A percentile compares a stretch with the other conserved stretches of the same genome.
These are phyloP conservation scores for Suillus sp. DNA, from an alignment of 768 basidiomycete genomes.

Conservation along the genomic window DNA sequence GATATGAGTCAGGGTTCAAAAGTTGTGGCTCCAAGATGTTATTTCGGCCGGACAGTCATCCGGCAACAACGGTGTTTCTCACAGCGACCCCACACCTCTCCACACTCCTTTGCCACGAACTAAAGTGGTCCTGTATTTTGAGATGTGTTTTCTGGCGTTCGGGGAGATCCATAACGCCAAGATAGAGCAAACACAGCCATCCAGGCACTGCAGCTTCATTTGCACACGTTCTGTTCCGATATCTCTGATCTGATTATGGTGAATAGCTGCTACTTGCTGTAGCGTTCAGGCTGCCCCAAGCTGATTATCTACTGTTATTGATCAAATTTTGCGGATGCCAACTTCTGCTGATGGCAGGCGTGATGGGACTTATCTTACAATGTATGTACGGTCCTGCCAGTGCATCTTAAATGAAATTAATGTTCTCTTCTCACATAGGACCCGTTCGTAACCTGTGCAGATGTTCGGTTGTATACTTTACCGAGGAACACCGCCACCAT, in stretches of 20 bases:
- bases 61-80: too few relatives aligned
- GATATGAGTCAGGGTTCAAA: too few relatives aligned
- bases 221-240: not conserved
- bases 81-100: too few relatives aligned
- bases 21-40: too few relatives aligned
- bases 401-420: not conserved
- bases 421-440: not conserved
- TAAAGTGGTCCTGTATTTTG: not conserved
- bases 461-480: not conserved
- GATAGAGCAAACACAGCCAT: not conserved
- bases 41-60: too few relatives aligned
- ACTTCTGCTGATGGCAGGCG: not conserved
- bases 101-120: not conserved
- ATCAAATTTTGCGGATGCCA: not conserved
- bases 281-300: not conserved
- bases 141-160: not conserved
- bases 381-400: not conserved
- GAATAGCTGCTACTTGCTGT: not conserved
- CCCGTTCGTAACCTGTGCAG: not conserved
- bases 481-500: not conserved
- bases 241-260: not conserved
- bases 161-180: not conserved
- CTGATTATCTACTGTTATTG: not conserved
- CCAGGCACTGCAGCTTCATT: not conserved
- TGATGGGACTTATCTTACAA: not conserved